Evolutionary conservation across 2,329 filamentous ascomycete species (phyloP).

Genomic region (Metarhizium guizhouense): DNA sequence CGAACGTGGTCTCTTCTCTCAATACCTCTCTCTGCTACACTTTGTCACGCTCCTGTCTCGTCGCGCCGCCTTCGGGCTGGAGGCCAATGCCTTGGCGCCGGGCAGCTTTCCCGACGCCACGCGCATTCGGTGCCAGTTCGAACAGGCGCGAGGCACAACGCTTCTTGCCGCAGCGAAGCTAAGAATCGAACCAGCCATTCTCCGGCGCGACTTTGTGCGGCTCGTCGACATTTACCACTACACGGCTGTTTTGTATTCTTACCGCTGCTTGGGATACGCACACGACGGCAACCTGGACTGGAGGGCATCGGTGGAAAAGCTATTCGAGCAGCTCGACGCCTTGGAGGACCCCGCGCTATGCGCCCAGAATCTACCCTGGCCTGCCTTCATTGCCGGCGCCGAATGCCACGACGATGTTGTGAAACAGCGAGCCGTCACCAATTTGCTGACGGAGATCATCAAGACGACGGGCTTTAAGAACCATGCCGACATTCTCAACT

Average conservation of each 20-base stretch:
- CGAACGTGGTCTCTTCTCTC: conserved; percentile 15
- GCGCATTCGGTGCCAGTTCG: conserved; percentile 13
- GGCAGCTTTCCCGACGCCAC: conserved; percentile 1
- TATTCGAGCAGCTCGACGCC: conserved; percentile 14
- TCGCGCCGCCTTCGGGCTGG: conserved; percentile 1
- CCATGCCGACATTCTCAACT: conserved; percentile 13
- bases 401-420: conserved; percentile 14
- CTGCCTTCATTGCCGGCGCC: conserved; percentile 19
- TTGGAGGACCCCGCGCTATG: conserved; percentile 15
- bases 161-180: conserved; percentile 17
- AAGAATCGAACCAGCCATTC: conserved; percentile 9
- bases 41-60: conserved; percentile 13
- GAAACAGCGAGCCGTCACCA: conserved; percentile 11
- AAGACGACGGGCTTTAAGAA: conserved; percentile 15
- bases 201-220: conserved; percentile 17
- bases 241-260: conserved; percentile 18
- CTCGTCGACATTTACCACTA: conserved; percentile 21
- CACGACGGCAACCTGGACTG: conserved; percentile 8
- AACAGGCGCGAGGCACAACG: conserved; percentile 17
- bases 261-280: conserved; percentile 16
- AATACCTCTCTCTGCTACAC: conserved; percentile 15
- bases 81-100: not conserved
- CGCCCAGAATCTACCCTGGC: conserved; percentile 21
- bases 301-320: conserved; percentile 8
- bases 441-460: conserved; percentile 11